These are phyloP conservation scores for Rubroshorea leprosula DNA, from an alignment of 345 rosid genomes.

Conservation along the genomic window DNA sequence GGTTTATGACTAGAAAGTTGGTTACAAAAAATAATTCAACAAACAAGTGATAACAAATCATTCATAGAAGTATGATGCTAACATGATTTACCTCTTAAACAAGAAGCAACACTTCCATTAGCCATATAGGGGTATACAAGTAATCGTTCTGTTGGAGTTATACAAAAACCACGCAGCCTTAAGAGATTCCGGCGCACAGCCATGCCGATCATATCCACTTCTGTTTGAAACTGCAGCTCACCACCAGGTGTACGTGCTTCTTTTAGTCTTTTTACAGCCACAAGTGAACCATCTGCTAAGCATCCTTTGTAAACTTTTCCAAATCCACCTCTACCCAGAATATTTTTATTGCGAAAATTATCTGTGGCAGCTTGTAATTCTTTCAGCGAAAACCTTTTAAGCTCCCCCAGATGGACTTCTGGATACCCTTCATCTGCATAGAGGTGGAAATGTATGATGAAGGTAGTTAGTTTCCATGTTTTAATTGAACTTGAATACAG, in stretches of 20 bases:
- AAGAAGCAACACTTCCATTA: slow-evolving; percentile 96
- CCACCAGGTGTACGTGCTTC: slow-evolving; percentile 99
- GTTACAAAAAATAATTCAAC: neutral
- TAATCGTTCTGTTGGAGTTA: slow-evolving; percentile 91
- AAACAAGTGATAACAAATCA: too few species aligned
- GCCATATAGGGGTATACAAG: slow-evolving; percentile 99
- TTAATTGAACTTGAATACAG: neutral
- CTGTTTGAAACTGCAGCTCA: slow-evolving; percentile 96
- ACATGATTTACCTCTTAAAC: slow-evolving; percentile 83
- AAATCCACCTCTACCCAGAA: slow-evolving; percentile 96
- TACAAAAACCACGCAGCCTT: slow-evolving; percentile 88
- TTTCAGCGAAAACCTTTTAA: slow-evolving; percentile 84
- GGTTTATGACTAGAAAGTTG: too few species aligned
- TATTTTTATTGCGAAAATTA: slow-evolving; percentile 84
- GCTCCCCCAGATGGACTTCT: slow-evolving; percentile 96
- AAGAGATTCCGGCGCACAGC: slow-evolving; percentile 96
- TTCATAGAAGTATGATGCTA: too few species aligned
- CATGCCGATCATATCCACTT: slow-evolving; percentile 99
- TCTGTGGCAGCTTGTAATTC: slow-evolving; percentile 96
- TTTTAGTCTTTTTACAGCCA: slow-evolving; percentile 95
- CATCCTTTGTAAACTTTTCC: slow-evolving; percentile 97
- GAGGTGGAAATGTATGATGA: slow-evolving; percentile 8
- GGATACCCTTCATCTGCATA: slow-evolving; percentile 95
- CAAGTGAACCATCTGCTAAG: slow-evolving; percentile 85
- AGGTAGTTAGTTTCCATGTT: neutral